Percentiles rank a stretch among this genome's conserved stretches.
phyloP scores from a whole-genome alignment of 108 stramenopile species.

The Pseudonitzschia pungens region DNA sequence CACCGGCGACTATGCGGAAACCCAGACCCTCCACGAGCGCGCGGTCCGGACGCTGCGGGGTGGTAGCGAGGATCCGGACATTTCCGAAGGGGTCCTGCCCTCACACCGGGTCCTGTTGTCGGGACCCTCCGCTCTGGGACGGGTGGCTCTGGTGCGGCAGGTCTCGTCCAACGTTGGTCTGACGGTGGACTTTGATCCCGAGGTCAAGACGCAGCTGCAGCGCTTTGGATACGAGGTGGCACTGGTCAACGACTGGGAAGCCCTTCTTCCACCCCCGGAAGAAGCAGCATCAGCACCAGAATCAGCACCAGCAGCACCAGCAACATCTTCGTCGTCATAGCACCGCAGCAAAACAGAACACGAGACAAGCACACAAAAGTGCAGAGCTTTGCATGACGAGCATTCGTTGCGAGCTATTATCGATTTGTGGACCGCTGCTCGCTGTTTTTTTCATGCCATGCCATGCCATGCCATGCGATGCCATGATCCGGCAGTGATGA shows the following conservation, averaged over 20 bases:
- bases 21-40: neutral
- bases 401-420: too few species aligned
- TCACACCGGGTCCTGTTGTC: conserved; percentile 39
- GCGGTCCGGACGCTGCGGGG: neutral
- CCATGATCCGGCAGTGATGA: too few species aligned
- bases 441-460: too few species aligned
- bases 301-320: too few species aligned
- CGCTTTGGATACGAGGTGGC: conserved; percentile 45
- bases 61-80: neutral
- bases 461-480: too few species aligned
- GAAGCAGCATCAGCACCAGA: too few species aligned
- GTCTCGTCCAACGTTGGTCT: conserved; percentile 27
- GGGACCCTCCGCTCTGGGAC: conserved; percentile 20
- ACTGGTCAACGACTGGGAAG: conserved; percentile 19
- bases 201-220: conserved; percentile 26
- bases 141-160: conserved; percentile 45
- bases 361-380: too few species aligned
- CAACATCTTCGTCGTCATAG: too few species aligned
- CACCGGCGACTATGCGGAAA: neutral
- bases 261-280: too few species aligned
- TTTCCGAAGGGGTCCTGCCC: conserved; percentile 29
- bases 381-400: too few species aligned
- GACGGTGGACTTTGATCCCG: conserved; percentile 36
- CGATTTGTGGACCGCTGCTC: too few species aligned
- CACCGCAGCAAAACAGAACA: too few species aligned